phyloP scores from a whole-genome alignment of 768 basidiomycete genomes.

The Auricularia cornea region DNA sequence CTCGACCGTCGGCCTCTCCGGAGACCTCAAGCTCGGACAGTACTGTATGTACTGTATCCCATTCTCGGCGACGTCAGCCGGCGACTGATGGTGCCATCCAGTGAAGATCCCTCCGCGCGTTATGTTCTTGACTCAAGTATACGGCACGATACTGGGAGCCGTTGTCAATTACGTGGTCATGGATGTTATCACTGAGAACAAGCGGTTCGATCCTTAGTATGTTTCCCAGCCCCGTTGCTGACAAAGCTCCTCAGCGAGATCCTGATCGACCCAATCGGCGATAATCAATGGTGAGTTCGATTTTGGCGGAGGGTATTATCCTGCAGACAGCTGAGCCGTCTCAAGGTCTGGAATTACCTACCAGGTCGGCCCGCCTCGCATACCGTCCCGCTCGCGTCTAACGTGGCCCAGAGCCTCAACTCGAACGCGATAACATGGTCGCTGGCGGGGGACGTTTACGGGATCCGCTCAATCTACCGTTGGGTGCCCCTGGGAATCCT shows the following conservation, averaged over 20 bases:
- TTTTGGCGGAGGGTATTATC: not conserved
- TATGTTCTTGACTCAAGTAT: too few relatives aligned
- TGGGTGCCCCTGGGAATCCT: conserved; percentile 46
- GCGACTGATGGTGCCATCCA: too few relatives aligned
- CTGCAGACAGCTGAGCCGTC: not conserved
- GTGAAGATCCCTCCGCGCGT: too few relatives aligned
- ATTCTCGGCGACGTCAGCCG: conserved; percentile 49
- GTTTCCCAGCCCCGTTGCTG: too few relatives aligned
- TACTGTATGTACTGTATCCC: conserved; percentile 57
- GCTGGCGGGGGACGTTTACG: conserved; percentile 49
- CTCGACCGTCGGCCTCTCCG: conserved; percentile 44
- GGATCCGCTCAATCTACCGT: conserved; percentile 45
- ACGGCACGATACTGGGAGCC: too few relatives aligned
- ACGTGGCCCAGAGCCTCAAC: conserved; percentile 37
- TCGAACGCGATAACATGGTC: conserved; percentile 58
- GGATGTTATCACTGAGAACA: conserved; percentile 14
- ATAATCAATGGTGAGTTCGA: conserved; percentile 48
- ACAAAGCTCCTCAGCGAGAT: conserved; percentile 38
- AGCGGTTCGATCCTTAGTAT: too few relatives aligned
- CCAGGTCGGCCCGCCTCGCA: not conserved
- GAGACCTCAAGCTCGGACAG: conserved; percentile 27
- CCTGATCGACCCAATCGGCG: conserved; percentile 43
- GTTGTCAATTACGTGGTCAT: conserved; percentile 37
- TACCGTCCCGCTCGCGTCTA: not conserved
- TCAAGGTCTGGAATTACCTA: not conserved